Conservation (phyloP, 2,329 filamentous ascomycete genomes). For the Clonostachys solani region DNA sequence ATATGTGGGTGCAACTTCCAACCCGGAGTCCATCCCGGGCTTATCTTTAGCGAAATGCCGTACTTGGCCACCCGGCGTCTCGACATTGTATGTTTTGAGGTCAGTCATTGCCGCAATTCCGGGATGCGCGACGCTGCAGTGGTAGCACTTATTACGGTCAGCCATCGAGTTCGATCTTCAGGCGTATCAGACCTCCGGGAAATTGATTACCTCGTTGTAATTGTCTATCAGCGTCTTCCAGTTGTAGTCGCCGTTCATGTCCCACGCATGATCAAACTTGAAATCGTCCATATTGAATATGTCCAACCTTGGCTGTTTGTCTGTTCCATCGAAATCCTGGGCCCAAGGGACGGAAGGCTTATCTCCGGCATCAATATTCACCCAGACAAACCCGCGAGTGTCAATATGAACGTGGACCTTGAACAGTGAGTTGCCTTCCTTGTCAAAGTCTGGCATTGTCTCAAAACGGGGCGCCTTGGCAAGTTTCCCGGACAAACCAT, state of each 20-base stretch:
- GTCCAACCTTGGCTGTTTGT: conserved; percentile 36
- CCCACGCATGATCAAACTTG: conserved; percentile 51
- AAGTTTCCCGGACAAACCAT: conserved; percentile 50
- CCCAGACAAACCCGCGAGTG: conserved; percentile 50
- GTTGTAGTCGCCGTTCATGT: conserved; percentile 52
- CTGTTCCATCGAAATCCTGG: conserved; percentile 43
- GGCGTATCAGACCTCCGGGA: neutral
- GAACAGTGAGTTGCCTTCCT: conserved; percentile 49
- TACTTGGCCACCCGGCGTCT: conserved; percentile 41
- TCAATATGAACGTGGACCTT: conserved; percentile 50
- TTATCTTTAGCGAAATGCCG: conserved; percentile 36
- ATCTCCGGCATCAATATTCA: conserved; percentile 43
- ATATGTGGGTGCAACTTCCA: conserved; percentile 39
- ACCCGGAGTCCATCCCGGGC: conserved; percentile 20
- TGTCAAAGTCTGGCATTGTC: conserved; percentile 50
- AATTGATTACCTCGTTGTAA: conserved; percentile 45
- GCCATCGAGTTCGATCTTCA: too few relatives aligned
- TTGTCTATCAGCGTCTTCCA: conserved; percentile 57
- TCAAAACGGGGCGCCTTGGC: conserved; percentile 57
- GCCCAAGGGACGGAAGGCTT: conserved; percentile 32
- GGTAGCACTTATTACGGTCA: conserved; percentile 42
- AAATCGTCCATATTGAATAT: conserved; percentile 46
- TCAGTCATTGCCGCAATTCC: conserved; percentile 51
- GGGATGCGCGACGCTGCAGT: conserved; percentile 55
- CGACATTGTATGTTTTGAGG: conserved; percentile 48